Percentiles rank a stretch among this genome's conserved stretches.
phyloP scores from a whole-genome alignment of 208 protist species.

The Trypanosoma boissoni region DNA sequence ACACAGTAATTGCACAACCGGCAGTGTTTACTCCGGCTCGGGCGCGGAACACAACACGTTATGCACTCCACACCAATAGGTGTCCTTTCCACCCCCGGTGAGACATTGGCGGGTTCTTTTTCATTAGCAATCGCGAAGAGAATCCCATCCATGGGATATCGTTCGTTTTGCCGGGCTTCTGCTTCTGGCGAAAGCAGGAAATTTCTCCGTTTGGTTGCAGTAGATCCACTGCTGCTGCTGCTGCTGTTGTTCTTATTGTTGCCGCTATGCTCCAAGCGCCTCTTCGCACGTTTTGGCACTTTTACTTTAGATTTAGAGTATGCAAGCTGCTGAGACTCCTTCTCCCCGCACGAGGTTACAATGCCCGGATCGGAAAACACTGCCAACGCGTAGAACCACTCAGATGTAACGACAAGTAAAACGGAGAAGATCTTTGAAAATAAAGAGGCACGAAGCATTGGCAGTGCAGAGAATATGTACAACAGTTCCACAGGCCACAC shows the following conservation, averaged over 20 bases:
- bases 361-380: constrained; percentile 79
- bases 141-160: constrained; percentile 79
- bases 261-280: neutral
- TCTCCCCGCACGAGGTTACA: constrained; percentile 49
- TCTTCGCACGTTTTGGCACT: neutral
- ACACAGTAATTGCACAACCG: constrained; percentile 90
- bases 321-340: constrained; percentile 27
- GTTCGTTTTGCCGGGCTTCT: constrained; percentile 60
- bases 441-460: constrained; percentile 37
- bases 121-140: constrained; percentile 42
- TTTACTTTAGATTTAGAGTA: neutral
- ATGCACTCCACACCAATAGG: constrained; percentile 46
- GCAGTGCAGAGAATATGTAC: constrained; percentile 67
- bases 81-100: too few relatives aligned
- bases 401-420: constrained; percentile 50
- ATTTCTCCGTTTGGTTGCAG: neutral
- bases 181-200: constrained; percentile 37
- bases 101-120: neutral
- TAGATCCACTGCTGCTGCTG: neutral
- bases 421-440: constrained; percentile 59
- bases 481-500: constrained; percentile 81
- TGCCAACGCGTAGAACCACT: constrained; percentile 63
- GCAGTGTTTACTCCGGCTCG: constrained; percentile 95
- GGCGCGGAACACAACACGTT: constrained; percentile 75
- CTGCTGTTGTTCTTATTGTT: neutral